These are phyloP conservation scores for Solanum bukasovii DNA, from an alignment of 257 asterid species.

Conservation along the genomic window DNA sequence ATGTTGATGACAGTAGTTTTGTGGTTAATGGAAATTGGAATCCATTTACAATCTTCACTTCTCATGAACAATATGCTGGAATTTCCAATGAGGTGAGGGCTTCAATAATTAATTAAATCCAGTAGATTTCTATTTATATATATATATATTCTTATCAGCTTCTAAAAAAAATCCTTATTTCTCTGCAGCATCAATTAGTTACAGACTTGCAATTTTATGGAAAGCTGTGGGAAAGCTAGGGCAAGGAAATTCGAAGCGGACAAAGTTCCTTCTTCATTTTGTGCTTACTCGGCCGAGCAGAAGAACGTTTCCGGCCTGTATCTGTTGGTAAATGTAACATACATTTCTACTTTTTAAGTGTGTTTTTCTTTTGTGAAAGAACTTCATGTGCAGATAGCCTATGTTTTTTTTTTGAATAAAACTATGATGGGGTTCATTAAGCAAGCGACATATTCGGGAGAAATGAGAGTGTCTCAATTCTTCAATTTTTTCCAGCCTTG, in stretches of 20 bases:
- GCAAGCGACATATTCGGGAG: background rate
- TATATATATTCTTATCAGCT: background rate
- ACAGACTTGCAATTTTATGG: background rate
- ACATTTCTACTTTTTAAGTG: background rate
- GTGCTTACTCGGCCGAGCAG: background rate
- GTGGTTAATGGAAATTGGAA: conserved; percentile 12
- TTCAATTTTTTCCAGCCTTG: background rate
- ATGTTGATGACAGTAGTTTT: background rate
- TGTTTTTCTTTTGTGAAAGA: background rate
- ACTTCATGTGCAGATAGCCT: background rate
- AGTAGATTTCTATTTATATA: background rate
- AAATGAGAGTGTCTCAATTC: background rate
- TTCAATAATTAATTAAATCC: background rate
- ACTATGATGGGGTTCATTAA: background rate
- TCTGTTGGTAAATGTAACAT: background rate
- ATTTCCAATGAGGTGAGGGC: conserved; percentile 5
- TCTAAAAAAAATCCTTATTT: background rate
- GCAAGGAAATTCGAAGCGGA: background rate
- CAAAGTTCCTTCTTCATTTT: background rate
- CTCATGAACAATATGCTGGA: conserved; percentile 8
- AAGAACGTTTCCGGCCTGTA: background rate
- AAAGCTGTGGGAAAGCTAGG: background rate
- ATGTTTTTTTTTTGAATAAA: background rate
- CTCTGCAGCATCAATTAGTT: background rate
- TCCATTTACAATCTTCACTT: conserved; percentile 3